Evolutionary conservation across 2,329 filamentous ascomycete genomes (phyloP), one percentile per base, ranked within the genome.

Genomic region (Apiospora aurea): DNA sequence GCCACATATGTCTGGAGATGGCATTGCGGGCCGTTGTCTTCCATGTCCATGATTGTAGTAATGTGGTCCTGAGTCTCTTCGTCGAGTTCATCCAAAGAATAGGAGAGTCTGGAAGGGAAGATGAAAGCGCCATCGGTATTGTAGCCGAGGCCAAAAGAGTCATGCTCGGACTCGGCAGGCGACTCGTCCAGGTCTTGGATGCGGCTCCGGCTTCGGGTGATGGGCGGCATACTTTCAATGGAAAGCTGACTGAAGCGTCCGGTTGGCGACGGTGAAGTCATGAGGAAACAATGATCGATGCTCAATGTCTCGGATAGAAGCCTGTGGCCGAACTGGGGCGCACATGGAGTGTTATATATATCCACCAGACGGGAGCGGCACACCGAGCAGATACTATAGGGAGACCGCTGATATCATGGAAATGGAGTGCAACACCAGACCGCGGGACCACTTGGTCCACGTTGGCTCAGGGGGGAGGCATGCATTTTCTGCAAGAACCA

Each of bases 1-100:
- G 84, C 81, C 29, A 85, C 83, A 72, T 87, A 89, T 71, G 83
- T 83, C 74, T 88, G 84, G 8, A 90, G 79, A 0, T 41, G 21
- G 18, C 57, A 64, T n/a, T 41, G 41, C 11, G 57, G 57, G 8
- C 34, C 18, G 57, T 64, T 13, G 10, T 6, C 10, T 13, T n/a
- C 18, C 57, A 64, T 64, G 18, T n/a, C 18, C 57, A 64, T 64
- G 18, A 64, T 64, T 10, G 34, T 21, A 10, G 34, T 34, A 18
- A 64, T 11, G 2, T 79, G 76, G 8, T 80, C 76, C 69, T 82
- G 83, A 0, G 81, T 81, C 26, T 79, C 78, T 2, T 75, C 74
- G 73, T 80, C 78, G 16, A 83, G 78, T 24, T 72, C 72, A 51
- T 79, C 76, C 10, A 83, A 71, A 26, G 79, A 79, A 72, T 83